phyloP scores from a whole-genome alignment of 2,329 filamentous ascomycete species.

The Mariannaea sp. region DNA sequence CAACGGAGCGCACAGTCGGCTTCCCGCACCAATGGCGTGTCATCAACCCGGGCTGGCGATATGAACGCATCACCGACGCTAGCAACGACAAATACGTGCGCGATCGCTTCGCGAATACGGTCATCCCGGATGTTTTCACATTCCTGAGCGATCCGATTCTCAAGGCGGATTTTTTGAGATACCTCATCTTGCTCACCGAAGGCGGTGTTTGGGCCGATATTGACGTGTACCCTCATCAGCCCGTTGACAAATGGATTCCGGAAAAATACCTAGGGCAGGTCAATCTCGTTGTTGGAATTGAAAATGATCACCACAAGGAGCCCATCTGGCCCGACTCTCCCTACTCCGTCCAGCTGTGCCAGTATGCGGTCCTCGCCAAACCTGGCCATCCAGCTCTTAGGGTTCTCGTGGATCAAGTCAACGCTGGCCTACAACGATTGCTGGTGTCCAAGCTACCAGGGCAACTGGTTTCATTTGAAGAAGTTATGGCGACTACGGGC shows the following conservation, averaged over 20 bases:
- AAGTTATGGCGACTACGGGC: constrained; percentile 41
- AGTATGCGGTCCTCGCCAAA: constrained; percentile 76
- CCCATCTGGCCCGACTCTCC: constrained; percentile 58
- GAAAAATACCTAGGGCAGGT: constrained; percentile 52
- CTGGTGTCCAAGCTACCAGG: constrained; percentile 23
- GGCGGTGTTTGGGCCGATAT: constrained; percentile 74
- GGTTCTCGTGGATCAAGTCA: constrained; percentile 69
- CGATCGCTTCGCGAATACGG: constrained; percentile 65
- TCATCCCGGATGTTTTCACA: constrained; percentile 52
- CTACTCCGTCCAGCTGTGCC: constrained; percentile 76
- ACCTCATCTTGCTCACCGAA: constrained; percentile 66
- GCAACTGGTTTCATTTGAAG: constrained; percentile 30
- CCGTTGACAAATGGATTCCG: constrained; percentile 70
- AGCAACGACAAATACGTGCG: constrained; percentile 54
- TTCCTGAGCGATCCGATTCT: constrained; percentile 56
- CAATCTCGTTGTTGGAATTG: constrained; percentile 72
- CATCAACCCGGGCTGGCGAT: constrained; percentile 36
- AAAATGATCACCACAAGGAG: constrained; percentile 58
- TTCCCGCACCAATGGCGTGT: constrained; percentile 35
- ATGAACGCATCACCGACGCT: constrained; percentile 38
- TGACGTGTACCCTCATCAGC: constrained; percentile 68
- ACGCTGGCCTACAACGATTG: constrained; percentile 41
- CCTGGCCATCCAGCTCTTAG: constrained; percentile 72
- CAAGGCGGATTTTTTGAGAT: constrained; percentile 65
- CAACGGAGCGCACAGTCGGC: constrained; percentile 36